phyloP scores from a whole-genome alignment of 2,329 filamentous ascomycete species.

The Cercospora sp. region DNA sequence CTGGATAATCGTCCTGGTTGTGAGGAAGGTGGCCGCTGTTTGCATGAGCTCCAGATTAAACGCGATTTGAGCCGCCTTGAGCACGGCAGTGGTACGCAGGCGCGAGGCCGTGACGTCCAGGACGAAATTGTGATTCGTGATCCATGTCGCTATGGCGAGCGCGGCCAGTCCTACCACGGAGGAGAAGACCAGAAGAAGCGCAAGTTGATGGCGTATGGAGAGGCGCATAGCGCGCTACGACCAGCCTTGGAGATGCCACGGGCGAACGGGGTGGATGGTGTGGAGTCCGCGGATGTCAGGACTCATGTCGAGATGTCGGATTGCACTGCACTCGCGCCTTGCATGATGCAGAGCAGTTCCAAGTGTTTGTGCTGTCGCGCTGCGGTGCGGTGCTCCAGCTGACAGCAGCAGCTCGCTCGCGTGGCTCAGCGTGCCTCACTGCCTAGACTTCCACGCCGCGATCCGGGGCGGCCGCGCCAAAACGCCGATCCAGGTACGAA shows the following conservation, averaged over 20 bases:
- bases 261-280: background rate
- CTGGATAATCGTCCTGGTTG: conserved; percentile 61
- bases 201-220: conserved; percentile 84
- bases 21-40: conserved; percentile 70
- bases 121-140: conserved; percentile 64
- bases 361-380: background rate
- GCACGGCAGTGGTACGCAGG: conserved; percentile 74
- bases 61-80: conserved; percentile 82
- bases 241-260: background rate
- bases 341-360: background rate
- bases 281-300: background rate
- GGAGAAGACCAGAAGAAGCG: conserved; percentile 72
- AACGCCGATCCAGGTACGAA: background rate
- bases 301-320: background rate
- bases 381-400: background rate
- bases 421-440: background rate
- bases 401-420: background rate
- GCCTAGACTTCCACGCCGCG: background rate
- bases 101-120: conserved; percentile 55
- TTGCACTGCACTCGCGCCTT: background rate
- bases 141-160: conserved; percentile 73
- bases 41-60: conserved; percentile 78
- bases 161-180: conserved; percentile 74
- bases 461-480: background rate
- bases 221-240: conserved; percentile 65